phyloP scores from a whole-genome alignment of 257 asterid genomes.

The Solanum pinnatisectum region DNA sequence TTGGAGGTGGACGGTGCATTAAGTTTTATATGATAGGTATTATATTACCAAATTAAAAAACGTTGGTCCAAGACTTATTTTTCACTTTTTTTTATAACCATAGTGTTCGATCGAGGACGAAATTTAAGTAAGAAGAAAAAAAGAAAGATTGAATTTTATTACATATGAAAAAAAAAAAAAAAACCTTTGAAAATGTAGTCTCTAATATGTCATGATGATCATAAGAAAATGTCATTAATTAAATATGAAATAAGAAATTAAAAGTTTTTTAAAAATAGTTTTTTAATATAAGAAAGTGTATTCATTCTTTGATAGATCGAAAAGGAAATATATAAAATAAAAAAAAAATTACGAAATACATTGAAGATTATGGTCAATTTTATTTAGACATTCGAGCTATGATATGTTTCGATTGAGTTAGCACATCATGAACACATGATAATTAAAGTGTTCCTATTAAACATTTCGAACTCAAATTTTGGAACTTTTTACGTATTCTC shows the following conservation, averaged over 20 bases:
- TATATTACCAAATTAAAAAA: background rate
- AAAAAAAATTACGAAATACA: background rate
- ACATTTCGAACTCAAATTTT: background rate
- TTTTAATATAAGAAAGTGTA: background rate
- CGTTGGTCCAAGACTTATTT: background rate
- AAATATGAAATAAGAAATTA: too few species aligned
- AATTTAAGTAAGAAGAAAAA: background rate
- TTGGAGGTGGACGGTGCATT: background rate
- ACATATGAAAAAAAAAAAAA: background rate
- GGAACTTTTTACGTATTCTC: background rate
- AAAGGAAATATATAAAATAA: background rate
- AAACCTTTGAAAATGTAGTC: too few species aligned
- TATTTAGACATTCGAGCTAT: background rate
- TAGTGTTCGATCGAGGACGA: background rate
- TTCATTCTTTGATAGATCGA: background rate
- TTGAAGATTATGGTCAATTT: background rate
- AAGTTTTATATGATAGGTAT: background rate
- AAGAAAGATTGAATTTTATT: background rate
- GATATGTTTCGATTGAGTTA: background rate
- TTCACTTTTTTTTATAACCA: background rate
- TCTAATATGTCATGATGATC: background rate
- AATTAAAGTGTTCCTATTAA: background rate
- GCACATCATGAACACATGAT: background rate
- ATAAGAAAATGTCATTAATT: background rate
- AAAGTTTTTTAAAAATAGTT: too few species aligned